Conservation (phyloP, 768 basidiomycete species). For the Piloderma croceum region DNA sequence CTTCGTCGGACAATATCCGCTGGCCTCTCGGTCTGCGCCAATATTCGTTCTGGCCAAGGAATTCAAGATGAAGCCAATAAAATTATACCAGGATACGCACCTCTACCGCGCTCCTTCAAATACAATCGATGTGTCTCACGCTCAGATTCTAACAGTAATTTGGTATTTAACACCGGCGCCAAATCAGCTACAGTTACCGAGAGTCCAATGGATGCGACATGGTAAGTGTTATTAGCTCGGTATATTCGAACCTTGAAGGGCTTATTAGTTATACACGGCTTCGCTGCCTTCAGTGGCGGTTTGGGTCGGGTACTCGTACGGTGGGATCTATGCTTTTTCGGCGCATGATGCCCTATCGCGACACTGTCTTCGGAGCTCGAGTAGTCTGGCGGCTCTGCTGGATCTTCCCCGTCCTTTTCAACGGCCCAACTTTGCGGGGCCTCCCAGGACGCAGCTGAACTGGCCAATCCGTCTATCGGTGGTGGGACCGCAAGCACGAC, state of each 20-base stretch:
- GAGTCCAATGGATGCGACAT: constrained; percentile 60
- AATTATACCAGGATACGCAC: constrained; percentile 32
- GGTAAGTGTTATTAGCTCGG: constrained; percentile 64
- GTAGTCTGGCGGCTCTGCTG: constrained; percentile 30
- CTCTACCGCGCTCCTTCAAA: constrained; percentile 70
- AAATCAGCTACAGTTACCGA: constrained; percentile 65
- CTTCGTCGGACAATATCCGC: constrained; percentile 79
- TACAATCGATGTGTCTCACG: constrained; percentile 64
- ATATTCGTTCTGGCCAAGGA: constrained; percentile 63
- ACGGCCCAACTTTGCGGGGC: constrained; percentile 79
- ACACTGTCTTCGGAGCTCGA: constrained; percentile 39
- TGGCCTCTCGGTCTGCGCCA: constrained; percentile 77
- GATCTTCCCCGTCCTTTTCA: constrained; percentile 40
- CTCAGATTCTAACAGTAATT: constrained; percentile 44
- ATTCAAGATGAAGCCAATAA: neutral
- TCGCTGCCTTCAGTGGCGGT: constrained; percentile 7
- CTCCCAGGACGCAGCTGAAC: constrained; percentile 42
- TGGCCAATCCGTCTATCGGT: constrained; percentile 2
- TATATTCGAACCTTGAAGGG: constrained; percentile 70
- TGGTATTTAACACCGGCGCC: constrained; percentile 53
- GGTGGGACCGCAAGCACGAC: constrained; percentile 8
- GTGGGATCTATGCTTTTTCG: constrained; percentile 1
- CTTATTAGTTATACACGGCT: constrained; percentile 10
- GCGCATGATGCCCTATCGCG: constrained; percentile 6
- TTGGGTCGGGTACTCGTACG: neutral